Conservation (phyloP, 768 basidiomycete species). For the Boletus sp. region DNA sequence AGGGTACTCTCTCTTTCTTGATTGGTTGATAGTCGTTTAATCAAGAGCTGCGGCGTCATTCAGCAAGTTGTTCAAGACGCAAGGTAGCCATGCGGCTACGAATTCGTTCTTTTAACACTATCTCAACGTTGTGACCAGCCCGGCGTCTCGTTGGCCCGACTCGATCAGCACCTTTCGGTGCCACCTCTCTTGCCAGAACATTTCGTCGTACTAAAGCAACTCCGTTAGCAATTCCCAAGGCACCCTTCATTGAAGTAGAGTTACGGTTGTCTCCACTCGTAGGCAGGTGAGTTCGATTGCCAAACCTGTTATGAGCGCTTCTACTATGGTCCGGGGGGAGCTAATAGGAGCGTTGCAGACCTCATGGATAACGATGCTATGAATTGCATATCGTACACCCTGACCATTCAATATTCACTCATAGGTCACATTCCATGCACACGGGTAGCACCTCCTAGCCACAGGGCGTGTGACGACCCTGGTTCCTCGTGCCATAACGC, state of each 20-base stretch:
- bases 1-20: no score
- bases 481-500: not conserved
- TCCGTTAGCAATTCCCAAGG: not conserved
- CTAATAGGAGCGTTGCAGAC: not conserved
- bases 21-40: no score
- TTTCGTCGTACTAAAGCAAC: not conserved
- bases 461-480: not conserved
- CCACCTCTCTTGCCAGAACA: not conserved
- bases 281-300: not conserved
- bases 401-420: not conserved
- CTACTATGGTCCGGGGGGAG: not conserved
- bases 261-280: not conserved
- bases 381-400: constrained; percentile 3
- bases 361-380: constrained; percentile 4
- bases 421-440: constrained; percentile 1
- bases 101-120: no score
- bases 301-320: not conserved
- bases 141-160: no score
- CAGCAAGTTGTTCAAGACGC: no score
- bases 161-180: not conserved
- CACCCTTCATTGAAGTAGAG: not conserved
- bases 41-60: no score
- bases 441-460: not conserved
- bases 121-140: no score
- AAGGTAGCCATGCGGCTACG: no score